phyloP scores from a whole-genome alignment of 257 asterid genomes.

The Leonotis leonurus region DNA sequence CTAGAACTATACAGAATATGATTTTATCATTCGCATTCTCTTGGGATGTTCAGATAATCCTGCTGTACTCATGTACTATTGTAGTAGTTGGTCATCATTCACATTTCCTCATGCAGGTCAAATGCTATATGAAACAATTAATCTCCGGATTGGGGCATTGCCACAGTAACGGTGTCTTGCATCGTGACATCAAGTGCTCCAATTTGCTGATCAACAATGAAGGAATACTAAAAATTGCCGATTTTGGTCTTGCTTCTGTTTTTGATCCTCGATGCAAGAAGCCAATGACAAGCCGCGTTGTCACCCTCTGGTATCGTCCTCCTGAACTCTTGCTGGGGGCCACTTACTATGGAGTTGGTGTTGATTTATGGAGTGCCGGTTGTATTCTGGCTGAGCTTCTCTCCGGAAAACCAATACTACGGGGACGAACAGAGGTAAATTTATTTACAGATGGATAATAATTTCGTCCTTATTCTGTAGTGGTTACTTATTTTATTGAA shows the following conservation, averaged over 20 bases:
- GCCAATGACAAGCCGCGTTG: slow-evolving; percentile 90
- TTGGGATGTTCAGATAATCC: background rate
- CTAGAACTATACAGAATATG: too few species aligned
- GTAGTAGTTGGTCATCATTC: background rate
- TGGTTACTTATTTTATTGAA: background rate
- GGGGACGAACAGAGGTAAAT: slow-evolving; percentile 91
- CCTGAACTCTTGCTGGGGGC: slow-evolving; percentile 91
- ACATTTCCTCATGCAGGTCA: slow-evolving; percentile 44
- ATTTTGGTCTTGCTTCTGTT: slow-evolving; percentile 81
- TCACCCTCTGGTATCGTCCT: slow-evolving; percentile 96
- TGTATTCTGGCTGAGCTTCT: slow-evolving; percentile 86
- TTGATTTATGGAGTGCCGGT: slow-evolving; percentile 97
- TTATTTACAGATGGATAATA: background rate
- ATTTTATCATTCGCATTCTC: background rate
- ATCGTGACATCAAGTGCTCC: slow-evolving; percentile 89
- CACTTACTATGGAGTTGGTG: slow-evolving; percentile 68
- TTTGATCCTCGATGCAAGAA: slow-evolving; percentile 53
- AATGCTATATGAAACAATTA: slow-evolving; percentile 78
- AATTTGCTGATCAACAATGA: slow-evolving; percentile 71
- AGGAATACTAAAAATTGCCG: slow-evolving; percentile 79
- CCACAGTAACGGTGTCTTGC: slow-evolving; percentile 84
- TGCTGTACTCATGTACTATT: background rate
- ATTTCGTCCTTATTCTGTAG: background rate
- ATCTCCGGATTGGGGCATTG: slow-evolving; percentile 90
- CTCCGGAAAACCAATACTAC: slow-evolving; percentile 77